phyloP scores from a whole-genome alignment of 2,329 filamentous ascomycete genomes.

The Penicillium capsulatum region DNA sequence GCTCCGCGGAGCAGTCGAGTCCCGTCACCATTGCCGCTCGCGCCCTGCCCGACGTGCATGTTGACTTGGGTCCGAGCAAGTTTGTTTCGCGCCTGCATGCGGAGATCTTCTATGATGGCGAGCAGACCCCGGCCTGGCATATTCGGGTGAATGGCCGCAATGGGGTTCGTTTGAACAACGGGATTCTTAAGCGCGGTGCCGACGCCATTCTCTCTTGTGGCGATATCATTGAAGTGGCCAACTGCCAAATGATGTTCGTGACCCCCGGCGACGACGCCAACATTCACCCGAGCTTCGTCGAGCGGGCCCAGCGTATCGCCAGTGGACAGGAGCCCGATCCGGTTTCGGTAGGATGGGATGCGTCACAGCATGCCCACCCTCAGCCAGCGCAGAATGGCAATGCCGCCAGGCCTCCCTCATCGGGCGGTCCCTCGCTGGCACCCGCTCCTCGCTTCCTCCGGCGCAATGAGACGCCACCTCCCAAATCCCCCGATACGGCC shows the following conservation, averaged over 20 bases:
- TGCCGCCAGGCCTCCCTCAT: slow-evolving; percentile 20
- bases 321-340: slow-evolving; percentile 36
- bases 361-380: slow-evolving; percentile 39
- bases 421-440: slow-evolving; percentile 36
- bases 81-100: slow-evolving; percentile 75
- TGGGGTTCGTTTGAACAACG: slow-evolving; percentile 78
- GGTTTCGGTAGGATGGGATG: slow-evolving; percentile 34
- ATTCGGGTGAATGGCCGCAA: slow-evolving; percentile 87
- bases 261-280: slow-evolving; percentile 71
- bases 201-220: slow-evolving; percentile 71
- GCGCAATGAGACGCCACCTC: slow-evolving; percentile 42
- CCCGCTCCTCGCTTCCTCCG: slow-evolving; percentile 44
- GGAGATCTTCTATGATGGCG: slow-evolving; percentile 68
- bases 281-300: slow-evolving; percentile 65
- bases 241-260: slow-evolving; percentile 98
- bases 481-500: slow-evolving; percentile 38
- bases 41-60: slow-evolving; percentile 60
- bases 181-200: slow-evolving; percentile 62
- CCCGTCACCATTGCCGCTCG: slow-evolving; percentile 44
- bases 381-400: slow-evolving; percentile 23
- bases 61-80: slow-evolving; percentile 83
- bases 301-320: slow-evolving; percentile 56
- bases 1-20: slow-evolving; percentile 43
- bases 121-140: slow-evolving; percentile 65
- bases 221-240: slow-evolving; percentile 84